phyloP scores from a whole-genome alignment of 225 moss, liverwort and hornwort genomes.

The Asterella californica region DNA sequence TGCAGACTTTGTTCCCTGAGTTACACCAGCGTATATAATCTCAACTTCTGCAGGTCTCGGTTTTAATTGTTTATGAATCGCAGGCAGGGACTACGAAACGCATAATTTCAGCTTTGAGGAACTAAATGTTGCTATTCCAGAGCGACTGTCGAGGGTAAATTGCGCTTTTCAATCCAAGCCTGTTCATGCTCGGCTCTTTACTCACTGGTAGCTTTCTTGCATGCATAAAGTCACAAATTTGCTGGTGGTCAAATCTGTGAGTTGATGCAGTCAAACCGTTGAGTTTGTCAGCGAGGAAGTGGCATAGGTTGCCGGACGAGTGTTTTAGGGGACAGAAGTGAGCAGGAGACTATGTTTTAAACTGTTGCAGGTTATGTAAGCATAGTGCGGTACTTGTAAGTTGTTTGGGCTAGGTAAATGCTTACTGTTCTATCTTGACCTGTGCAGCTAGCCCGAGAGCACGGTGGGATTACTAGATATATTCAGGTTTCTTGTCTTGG shows the following conservation, averaged over 20 bases:
- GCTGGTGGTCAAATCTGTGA: neutral
- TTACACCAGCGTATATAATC: too few species aligned
- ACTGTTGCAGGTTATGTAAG: neutral
- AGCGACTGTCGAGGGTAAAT: slow-evolving; percentile 73
- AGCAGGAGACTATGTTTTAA: too few species aligned
- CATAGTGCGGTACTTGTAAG: neutral
- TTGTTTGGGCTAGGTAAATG: neutral
- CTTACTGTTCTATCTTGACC: neutral
- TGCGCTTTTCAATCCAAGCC: neutral
- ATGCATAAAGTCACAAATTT: neutral
- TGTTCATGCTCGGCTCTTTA: neutral
- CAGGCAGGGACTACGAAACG: slow-evolving; percentile 90
- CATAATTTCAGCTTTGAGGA: slow-evolving; percentile 74
- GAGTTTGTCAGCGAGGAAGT: neutral
- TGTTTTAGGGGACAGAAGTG: too few species aligned
- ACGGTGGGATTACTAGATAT: slow-evolving; percentile 73
- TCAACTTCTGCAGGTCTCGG: neutral
- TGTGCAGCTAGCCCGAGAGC: slow-evolving; percentile 65
- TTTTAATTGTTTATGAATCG: neutral
- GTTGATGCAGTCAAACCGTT: neutral
- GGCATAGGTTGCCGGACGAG: neutral
- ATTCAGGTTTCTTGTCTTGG: slow-evolving; percentile 79
- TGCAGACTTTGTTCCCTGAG: neutral
- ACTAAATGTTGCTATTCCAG: slow-evolving; percentile 61
- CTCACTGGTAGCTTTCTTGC: neutral